Evolutionary conservation across 106 monocot genomes (phyloP).

Genomic region (Acorus calamus): DNA sequence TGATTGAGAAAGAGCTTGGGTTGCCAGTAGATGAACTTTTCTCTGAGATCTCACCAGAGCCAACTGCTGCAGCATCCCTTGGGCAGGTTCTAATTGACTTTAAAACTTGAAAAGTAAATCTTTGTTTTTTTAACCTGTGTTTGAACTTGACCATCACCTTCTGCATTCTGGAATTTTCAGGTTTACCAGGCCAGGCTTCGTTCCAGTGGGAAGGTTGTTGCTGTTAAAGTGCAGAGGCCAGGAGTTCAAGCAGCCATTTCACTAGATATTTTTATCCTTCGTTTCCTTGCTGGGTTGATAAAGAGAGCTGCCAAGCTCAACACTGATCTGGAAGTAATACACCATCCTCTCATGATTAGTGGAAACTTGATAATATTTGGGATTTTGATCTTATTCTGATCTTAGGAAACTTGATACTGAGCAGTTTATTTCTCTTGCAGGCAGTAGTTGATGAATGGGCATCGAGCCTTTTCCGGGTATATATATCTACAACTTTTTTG

Average conservation of each 20-base stretch:
- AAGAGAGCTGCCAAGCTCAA: constrained; percentile 70
- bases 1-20: constrained; percentile 89
- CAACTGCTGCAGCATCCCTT: constrained; percentile 93
- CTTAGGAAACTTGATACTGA: constrained; percentile 10
- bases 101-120: too few relatives aligned
- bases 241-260: constrained; percentile 97
- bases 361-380: not conserved
- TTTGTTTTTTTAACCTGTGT: not conserved
- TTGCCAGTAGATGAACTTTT: constrained; percentile 67
- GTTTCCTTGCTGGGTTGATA: constrained; percentile 69
- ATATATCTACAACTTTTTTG: not conserved
- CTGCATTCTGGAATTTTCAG: constrained; percentile 31
- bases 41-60: constrained; percentile 88
- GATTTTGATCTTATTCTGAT: not conserved
- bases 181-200: constrained; percentile 89
- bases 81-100: constrained; percentile 50
- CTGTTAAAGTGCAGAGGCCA: constrained; percentile 97
- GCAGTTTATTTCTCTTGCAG: constrained; percentile 50
- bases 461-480: constrained; percentile 88
- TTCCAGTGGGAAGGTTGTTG: constrained; percentile 66
- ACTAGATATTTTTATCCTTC: constrained; percentile 89
- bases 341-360: not conserved
- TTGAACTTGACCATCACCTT: not conserved
- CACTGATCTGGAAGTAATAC: constrained; percentile 80
- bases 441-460: constrained; percentile 97